Evolutionary conservation across 2,329 filamentous ascomycete species (phyloP).

Genomic region (Verticillium longisporum): DNA sequence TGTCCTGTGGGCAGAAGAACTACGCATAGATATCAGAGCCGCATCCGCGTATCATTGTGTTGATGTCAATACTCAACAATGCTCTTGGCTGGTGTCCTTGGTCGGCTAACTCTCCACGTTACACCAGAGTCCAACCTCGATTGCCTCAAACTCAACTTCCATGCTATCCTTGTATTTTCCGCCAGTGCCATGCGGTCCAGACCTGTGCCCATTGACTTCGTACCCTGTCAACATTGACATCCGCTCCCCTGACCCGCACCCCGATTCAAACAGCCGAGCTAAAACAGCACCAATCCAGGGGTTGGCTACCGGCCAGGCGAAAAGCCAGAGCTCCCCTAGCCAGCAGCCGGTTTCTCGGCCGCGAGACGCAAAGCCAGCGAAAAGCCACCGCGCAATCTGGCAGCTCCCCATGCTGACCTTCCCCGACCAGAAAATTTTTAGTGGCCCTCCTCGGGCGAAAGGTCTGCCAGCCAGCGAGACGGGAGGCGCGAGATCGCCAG

Average conservation of each 20-base stretch:
- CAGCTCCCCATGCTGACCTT: not conserved
- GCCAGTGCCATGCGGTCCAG: not conserved
- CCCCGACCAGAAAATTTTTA: not conserved
- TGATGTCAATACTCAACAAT: not conserved
- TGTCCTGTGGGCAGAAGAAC: too few relatives aligned
- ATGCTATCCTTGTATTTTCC: not conserved
- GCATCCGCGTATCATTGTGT: too few relatives aligned
- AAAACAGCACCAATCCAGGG: conserved; percentile 2
- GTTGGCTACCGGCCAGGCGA: not conserved
- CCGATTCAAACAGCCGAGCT: conserved; percentile 3
- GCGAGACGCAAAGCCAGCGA: not conserved
- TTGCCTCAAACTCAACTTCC: not conserved
- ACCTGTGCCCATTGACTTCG: not conserved
- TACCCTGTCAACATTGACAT: not conserved
- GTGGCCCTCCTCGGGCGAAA: not conserved
- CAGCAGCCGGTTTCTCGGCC: not conserved
- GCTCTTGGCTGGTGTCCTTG: too few relatives aligned
- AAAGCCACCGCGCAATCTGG: not conserved
- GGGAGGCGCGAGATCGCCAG: not conserved
- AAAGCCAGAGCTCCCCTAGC: not conserved
- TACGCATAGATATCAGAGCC: too few relatives aligned
- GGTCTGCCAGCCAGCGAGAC: not conserved
- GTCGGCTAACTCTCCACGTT: not conserved
- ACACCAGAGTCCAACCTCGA: not conserved
- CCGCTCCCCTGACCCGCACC: conserved; percentile 2